Evolutionary conservation across 345 rosid species (phyloP).

Genomic region (Eucalyptus tenuipes): DNA sequence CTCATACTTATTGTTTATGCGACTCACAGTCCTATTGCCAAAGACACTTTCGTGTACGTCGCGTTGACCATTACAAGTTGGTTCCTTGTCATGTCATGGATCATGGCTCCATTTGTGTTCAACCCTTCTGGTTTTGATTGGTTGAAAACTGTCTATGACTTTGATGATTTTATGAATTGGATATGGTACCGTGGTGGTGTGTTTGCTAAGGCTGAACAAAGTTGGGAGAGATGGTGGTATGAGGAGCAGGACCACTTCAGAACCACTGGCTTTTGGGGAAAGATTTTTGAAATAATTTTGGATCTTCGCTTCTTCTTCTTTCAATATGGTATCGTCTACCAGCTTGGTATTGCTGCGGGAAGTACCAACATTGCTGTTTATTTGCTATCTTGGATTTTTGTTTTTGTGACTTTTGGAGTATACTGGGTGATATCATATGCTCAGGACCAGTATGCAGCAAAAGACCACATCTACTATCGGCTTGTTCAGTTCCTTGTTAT

Average conservation of each 20-base stretch:
- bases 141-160: constrained; percentile 85
- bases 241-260: constrained; percentile 91
- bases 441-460: constrained; percentile 55
- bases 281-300: constrained; percentile 56
- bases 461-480: constrained; percentile 76
- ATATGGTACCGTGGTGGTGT: constrained; percentile 78
- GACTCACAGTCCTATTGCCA: constrained; percentile 62
- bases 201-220: constrained; percentile 80
- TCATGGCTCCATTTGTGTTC: constrained; percentile 76
- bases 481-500: constrained; percentile 80
- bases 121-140: constrained; percentile 97
- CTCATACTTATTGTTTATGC: constrained; percentile 76
- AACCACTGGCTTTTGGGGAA: constrained; percentile 80
- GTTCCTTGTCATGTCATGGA: constrained; percentile 78
- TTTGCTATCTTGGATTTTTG: constrained; percentile 69
- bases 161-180: constrained; percentile 90
- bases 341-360: constrained; percentile 44
- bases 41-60: constrained; percentile 64
- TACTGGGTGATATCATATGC: constrained; percentile 54
- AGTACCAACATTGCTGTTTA: constrained; percentile 60
- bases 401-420: constrained; percentile 40
- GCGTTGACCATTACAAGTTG: constrained; percentile 82
- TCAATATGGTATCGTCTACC: constrained; percentile 84
- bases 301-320: constrained; percentile 93
- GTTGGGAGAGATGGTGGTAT: constrained; percentile 94